A percentile compares a stretch with the other conserved stretches of the same genome.
Evolutionary conservation across 2,329 filamentous ascomycete species (phyloP).

Genomic region (Didymella lethalis): DNA sequence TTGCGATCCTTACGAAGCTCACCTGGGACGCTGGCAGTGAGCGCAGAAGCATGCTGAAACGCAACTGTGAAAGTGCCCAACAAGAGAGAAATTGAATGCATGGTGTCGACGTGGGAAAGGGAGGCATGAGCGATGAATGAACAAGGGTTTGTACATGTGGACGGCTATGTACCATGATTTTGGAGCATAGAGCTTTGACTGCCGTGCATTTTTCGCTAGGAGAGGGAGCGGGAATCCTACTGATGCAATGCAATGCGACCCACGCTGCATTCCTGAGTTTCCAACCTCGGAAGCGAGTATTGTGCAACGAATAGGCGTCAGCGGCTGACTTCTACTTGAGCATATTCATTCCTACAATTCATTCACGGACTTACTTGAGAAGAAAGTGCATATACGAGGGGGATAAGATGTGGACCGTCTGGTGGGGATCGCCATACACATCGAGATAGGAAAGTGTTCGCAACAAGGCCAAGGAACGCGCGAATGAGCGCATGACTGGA

Average conservation of each 20-base stretch:
- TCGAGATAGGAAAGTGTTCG: background rate
- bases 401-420: background rate
- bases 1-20: background rate
- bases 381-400: slow-evolving; percentile 12
- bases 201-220: slow-evolving; percentile 11
- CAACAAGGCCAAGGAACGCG: background rate
- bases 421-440: background rate
- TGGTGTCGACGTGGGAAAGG: background rate
- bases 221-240: slow-evolving; percentile 3
- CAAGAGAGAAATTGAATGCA: slow-evolving; percentile 8
- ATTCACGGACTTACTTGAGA: slow-evolving; percentile 18
- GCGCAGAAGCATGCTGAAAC: slow-evolving; percentile 1
- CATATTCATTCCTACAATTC: slow-evolving; percentile 17
- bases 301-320: slow-evolving; percentile 12
- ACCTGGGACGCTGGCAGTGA: slow-evolving; percentile 7
- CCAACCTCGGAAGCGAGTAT: slow-evolving; percentile 4
- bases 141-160: slow-evolving; percentile 4
- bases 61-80: background rate
- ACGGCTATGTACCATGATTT: slow-evolving; percentile 11
- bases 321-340: slow-evolving; percentile 7
- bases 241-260: slow-evolving; percentile 12
- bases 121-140: background rate
- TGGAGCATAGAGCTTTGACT: background rate
- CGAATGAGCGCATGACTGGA: slow-evolving; percentile 3
- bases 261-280: slow-evolving; percentile 26